Conservation (phyloP, 768 basidiomycete species). For the Hirschioporus abietinus region DNA sequence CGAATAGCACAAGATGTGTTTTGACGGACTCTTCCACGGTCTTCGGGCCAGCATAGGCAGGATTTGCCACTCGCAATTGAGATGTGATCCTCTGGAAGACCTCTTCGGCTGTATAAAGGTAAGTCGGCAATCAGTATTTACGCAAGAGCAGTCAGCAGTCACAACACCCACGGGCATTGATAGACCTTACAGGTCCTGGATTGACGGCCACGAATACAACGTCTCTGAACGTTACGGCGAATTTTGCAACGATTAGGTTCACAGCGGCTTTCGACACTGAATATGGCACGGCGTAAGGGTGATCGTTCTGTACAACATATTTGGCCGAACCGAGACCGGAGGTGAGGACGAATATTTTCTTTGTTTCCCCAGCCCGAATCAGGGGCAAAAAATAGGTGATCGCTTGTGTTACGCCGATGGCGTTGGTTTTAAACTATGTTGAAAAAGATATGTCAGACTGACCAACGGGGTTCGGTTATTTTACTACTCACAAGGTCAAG, state of each 20-base stretch:
- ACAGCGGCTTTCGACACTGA: slow-evolving; percentile 32
- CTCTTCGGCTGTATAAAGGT: slow-evolving; percentile 7
- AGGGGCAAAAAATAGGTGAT: slow-evolving; percentile 36
- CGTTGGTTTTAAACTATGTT: slow-evolving; percentile 28
- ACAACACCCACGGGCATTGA: not conserved
- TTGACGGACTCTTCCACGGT: slow-evolving; percentile 14
- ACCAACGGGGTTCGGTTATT: not conserved
- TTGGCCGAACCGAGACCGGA: slow-evolving; percentile 26
- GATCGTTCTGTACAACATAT: slow-evolving; percentile 15
- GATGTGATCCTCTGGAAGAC: slow-evolving; percentile 11
- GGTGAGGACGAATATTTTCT: slow-evolving; percentile 31
- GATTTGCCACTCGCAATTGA: slow-evolving; percentile 11
- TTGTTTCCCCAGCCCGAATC: slow-evolving; percentile 24
- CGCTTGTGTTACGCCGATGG: slow-evolving; percentile 29
- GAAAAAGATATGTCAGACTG: not conserved
- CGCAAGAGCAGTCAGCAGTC: not conserved
- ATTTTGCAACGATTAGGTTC: slow-evolving; percentile 33
- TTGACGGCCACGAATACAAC: slow-evolving; percentile 31
- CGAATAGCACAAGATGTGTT: slow-evolving; percentile 17
- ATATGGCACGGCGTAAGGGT: slow-evolving; percentile 21
- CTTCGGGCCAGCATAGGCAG: slow-evolving; percentile 17
- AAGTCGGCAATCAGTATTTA: not conserved
- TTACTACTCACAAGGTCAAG: slow-evolving; percentile 7
- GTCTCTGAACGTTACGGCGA: slow-evolving; percentile 29
- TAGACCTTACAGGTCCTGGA: slow-evolving; percentile 33